Evolutionary conservation across 306 rosid species (phyloP), one percentile per base, ranked within the genome.

Genomic region (Vachellia collinsii): DNA sequence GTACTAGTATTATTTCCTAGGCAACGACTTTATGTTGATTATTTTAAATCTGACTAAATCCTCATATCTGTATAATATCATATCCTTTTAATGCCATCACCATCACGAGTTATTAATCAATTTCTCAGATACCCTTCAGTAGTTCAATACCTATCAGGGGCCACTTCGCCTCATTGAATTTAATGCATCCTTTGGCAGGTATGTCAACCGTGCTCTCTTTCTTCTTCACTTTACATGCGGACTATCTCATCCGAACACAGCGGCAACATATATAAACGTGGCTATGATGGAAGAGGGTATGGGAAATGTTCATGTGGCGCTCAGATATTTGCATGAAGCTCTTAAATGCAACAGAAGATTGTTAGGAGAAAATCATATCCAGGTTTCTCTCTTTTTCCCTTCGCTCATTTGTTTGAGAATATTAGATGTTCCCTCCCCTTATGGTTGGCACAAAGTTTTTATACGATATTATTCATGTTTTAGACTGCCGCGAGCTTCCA

Each of bases 231-330:
- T 93, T 78, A 90, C 99, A 4, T 95, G 99, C 42, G 99, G 99
- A 29, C 82, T 95, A 37, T 95, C 97, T 43, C 99, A 95, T 84
- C 99, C 99, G 8, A 95, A 95, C 89, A 95, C 98, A 17, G 99
- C 99, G 8, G 99, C 99, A 58, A 95, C 99, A 54, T 95, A 95
- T 82, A 95, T 95, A 73, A 95, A 95, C 58, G 96, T 95, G 22
- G 99, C 99, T 16, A 95, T 95, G 98, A 95, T 95, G 99, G 99
- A 95, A 90, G 99, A 95, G 88, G 98, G 98, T 67, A 91, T 91
- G 91, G 98, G 99, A 74, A 95, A 95, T 73, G 99, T 93, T 77
- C 89, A 95, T 70, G 96, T 93, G 81, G 99, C 99, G 12, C 99
- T 95, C 41, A 90, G 99, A 82, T 95, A 93, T 86, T 83, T 95